Base-by-base conservation (phyloP, 495 filamentous ascomycete genomes). In the Filosporella fistucella region DNA sequence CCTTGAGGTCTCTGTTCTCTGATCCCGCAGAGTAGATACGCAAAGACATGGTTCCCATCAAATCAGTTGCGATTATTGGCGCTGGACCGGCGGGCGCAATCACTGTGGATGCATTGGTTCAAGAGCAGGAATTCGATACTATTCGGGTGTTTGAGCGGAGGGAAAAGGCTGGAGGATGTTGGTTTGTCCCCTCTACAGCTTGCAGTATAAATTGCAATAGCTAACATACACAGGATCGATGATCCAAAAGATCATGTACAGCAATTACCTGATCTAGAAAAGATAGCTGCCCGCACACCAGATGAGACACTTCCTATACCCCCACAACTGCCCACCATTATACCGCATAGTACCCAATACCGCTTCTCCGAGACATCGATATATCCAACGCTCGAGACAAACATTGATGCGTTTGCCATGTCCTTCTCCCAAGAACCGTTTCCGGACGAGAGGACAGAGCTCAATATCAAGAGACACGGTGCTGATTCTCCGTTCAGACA, bases 131-230 rank as follows among this genome's bases (percentile, higher is more conserved):
- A 0, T 83, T 82, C 51, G 70, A 79, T 42, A 48, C 66, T 6
- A 74, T 81, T 40, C 70, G 76, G 18, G 77, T 81, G 1, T 83
- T 81, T 59, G 79, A 83, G 54, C 55, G 78, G 24, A 69, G 77
- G 26, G 76, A 80, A 49, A 69, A 64, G 18, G 66, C 75, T 8
- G 79, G 79, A 26, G 79, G 79, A 49, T 75, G 70, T 55, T 81
- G 78, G 79, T 80, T 65, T 47, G 67, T 57, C n/a, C 6, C 21
- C 32, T 14, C 12, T 35, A 28, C 17, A 2, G n/a, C 22, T 28
- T 5, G 4, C 35, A 49, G 25, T 12, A 36, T 21, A n/a, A 16
- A 0, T 38, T 30, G 8, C 24, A 35, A 34, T 30, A 25, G 12
- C 29, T 56, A 47, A 47, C 14, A 24, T 11, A 20, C 10, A 22